Percentiles rank a stretch among this genome's conserved stretches.
Conservation (phyloP, 768 basidiomycete genomes). For the Naganishia onofrii region DNA sequence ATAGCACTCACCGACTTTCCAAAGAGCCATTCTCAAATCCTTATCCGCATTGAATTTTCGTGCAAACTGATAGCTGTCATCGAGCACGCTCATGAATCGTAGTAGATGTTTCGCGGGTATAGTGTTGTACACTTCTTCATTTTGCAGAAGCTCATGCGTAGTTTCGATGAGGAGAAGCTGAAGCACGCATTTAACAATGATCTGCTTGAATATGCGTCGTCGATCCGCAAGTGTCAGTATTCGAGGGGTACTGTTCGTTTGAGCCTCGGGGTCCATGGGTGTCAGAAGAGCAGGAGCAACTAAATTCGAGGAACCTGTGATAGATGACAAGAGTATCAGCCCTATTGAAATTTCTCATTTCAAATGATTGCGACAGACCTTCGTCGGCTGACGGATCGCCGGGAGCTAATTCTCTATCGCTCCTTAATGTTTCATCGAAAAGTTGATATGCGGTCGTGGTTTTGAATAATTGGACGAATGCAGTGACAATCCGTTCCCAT, state of each 20-base stretch:
- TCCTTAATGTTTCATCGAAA: constrained; percentile 86
- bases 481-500: constrained; percentile 88
- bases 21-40: constrained; percentile 89
- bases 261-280: constrained; percentile 60
- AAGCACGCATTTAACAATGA: constrained; percentile 98
- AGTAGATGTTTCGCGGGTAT: constrained; percentile 93
- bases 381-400: constrained; percentile 33
- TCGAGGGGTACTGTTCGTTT: constrained; percentile 25
- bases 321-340: neutral
- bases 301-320: constrained; percentile 47
- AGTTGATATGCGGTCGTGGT: constrained; percentile 96
- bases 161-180: constrained; percentile 95
- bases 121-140: constrained; percentile 81
- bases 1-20: constrained; percentile 90
- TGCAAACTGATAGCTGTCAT: constrained; percentile 97
- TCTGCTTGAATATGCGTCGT: constrained; percentile 89
- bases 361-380: constrained; percentile 33
- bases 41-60: constrained; percentile 97
- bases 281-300: constrained; percentile 68
- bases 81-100: constrained; percentile 88
- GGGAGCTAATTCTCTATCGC: constrained; percentile 57
- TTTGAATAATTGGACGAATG: constrained; percentile 93
- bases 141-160: constrained; percentile 89
- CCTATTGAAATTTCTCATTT: neutral
- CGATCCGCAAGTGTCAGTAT: constrained; percentile 59